phyloP scores from a whole-genome alignment of 768 basidiomycete genomes.

The Termitomyces sp. region DNA sequence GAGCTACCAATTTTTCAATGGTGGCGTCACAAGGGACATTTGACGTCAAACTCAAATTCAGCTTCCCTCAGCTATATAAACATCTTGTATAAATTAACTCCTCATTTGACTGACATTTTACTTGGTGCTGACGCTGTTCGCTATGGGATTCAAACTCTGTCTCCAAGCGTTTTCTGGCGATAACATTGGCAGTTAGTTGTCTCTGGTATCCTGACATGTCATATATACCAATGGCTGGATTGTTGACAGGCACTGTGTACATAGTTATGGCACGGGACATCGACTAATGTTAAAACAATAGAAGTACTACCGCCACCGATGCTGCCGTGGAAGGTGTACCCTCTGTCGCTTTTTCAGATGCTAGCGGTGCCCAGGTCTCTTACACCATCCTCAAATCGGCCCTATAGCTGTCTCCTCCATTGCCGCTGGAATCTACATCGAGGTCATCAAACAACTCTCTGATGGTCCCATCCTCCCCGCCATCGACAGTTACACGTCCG shows the following conservation, averaged over 20 bases:
- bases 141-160: constrained; percentile 37
- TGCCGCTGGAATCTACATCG: no score
- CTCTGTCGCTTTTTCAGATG: no score
- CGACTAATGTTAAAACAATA: constrained; percentile 16
- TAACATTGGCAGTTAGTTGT: constrained; percentile 30
- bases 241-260: no score
- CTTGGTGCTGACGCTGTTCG: constrained; percentile 35
- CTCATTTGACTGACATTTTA: not conserved
- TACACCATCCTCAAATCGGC: no score
- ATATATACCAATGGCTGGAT: no score
- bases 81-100: constrained; percentile 26
- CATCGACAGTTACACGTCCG: no score
- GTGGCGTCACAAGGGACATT: no score
- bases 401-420: no score
- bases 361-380: no score
- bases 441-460: no score
- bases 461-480: no score
- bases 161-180: constrained; percentile 35
- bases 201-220: no score
- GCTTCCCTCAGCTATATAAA: constrained; percentile 44
- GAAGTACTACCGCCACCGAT: constrained; percentile 50
- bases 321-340: constrained; percentile 46
- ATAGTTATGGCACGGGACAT: constrained; percentile 8
- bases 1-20: not conserved
- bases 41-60: constrained; percentile 5